Percentiles rank a stretch among this genome's conserved stretches.
These are phyloP conservation scores for Monosporascus sp. DNA, from an alignment of 2,329 filamentous ascomycete species.

Conservation along the genomic window DNA sequence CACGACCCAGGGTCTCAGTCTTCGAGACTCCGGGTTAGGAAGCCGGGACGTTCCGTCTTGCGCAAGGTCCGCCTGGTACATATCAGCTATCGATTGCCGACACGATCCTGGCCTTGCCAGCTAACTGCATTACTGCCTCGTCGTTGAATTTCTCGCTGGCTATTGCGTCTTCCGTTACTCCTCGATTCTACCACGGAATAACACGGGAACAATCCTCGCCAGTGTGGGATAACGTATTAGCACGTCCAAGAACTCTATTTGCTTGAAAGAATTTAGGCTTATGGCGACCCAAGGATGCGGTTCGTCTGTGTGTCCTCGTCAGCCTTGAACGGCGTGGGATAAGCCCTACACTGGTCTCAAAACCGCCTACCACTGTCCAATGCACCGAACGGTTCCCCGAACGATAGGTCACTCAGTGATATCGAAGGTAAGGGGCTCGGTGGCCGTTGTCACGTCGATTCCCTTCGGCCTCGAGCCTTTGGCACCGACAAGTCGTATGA, in stretches of 20 bases:
- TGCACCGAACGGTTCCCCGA: conserved; percentile 15
- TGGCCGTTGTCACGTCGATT: conserved; percentile 5
- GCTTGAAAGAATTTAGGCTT: conserved; percentile 9
- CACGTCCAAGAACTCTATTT: conserved; percentile 14
- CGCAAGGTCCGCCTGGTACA: conserved; percentile 11
- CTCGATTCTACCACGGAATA: conserved; percentile 9
- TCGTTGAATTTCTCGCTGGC: conserved; percentile 12
- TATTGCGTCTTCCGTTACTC: conserved; percentile 7
- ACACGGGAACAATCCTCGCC: conserved; percentile 4
- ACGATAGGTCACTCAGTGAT: conserved; percentile 17
- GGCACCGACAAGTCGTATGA: conserved; percentile 8
- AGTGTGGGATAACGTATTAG: conserved; percentile 17
- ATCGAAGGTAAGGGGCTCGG: conserved; percentile 17
- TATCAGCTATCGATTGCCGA: neutral
- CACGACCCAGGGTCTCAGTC: conserved; percentile 9
- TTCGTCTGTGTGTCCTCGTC: conserved; percentile 5
- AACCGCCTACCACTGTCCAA: conserved; percentile 9
- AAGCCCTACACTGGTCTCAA: too few relatives aligned
- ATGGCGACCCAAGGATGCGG: conserved; percentile 18
- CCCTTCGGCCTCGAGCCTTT: conserved; percentile 4
- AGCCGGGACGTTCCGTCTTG: conserved; percentile 14
- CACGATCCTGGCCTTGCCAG: neutral
- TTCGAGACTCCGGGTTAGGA: conserved; percentile 18
- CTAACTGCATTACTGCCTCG: conserved; percentile 12
- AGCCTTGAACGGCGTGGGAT: neutral